Evolutionary conservation across 78 protist genomes (phyloP).

Genomic region (Dictyostelium capitatum): DNA sequence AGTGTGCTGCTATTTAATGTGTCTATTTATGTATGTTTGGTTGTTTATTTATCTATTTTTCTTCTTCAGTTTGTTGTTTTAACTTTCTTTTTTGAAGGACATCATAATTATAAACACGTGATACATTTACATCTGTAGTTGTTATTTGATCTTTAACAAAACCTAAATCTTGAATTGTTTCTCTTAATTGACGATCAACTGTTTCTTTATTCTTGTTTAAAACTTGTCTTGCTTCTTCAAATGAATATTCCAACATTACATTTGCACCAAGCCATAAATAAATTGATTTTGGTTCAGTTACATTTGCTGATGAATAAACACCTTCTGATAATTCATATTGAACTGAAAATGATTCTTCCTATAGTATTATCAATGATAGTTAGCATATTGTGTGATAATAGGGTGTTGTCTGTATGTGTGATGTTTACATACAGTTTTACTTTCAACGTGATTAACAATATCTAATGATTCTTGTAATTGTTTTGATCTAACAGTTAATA

Average conservation of each 20-base stretch:
- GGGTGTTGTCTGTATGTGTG: background rate
- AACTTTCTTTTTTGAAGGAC: conserved; percentile 78
- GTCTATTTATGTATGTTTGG: too few relatives aligned
- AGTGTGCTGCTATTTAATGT: too few relatives aligned
- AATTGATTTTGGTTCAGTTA: conserved; percentile 75
- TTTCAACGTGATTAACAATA: conserved; percentile 39
- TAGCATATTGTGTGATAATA: background rate
- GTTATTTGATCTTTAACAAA: conserved; percentile 88
- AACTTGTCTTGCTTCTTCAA: conserved; percentile 86
- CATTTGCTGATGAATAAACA: conserved; percentile 75
- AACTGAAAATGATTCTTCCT: conserved; percentile 48
- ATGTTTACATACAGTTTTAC: conserved; percentile 31
- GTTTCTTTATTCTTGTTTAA: conserved; percentile 60
- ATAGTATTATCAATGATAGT: background rate
- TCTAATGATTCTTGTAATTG: conserved; percentile 75
- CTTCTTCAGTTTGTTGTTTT: conserved; percentile 31
- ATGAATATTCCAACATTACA: conserved; percentile 90
- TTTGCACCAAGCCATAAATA: conserved; percentile 93
- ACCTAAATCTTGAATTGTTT: conserved; percentile 80
- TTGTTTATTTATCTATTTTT: conserved; percentile 16
- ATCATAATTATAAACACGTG: conserved; percentile 89
- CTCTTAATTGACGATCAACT: conserved; percentile 63
- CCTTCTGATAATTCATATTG: conserved; percentile 79
- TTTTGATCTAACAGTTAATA: conserved; percentile 51
- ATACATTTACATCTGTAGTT: conserved; percentile 85